These are phyloP conservation scores for Fraxinus cuspidata DNA, from an alignment of 257 asterid species.

Conservation along the genomic window DNA sequence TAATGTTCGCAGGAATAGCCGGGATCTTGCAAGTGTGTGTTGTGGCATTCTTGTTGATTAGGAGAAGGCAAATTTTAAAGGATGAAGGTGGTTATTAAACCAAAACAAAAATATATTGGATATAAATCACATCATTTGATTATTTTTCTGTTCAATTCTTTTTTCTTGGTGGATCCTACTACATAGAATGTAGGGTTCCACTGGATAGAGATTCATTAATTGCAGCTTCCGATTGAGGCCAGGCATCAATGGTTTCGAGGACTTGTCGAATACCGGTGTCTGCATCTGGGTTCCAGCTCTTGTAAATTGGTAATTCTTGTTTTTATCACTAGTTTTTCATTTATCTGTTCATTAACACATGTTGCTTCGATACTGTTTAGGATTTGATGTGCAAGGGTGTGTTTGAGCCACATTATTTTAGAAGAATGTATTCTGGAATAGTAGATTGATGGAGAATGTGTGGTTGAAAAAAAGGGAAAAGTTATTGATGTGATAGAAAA, in stretches of 20 bases:
- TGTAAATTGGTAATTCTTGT: slow-evolving; percentile 77
- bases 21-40: slow-evolving; percentile 43
- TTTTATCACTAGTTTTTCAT: slow-evolving; percentile 21
- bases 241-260: slow-evolving; percentile 30
- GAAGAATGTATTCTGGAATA: no score
- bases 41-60: slow-evolving; percentile 39
- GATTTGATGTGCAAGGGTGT: no score
- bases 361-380: no score
- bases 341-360: background rate
- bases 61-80: slow-evolving; percentile 38
- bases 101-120: background rate
- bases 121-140: background rate
- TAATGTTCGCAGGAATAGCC: slow-evolving; percentile 45
- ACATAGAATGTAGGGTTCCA: background rate
- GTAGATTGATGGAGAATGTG: no score
- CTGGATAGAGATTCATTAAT: slow-evolving; percentile 28
- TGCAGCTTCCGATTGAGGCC: slow-evolving; percentile 22
- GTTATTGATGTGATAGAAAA: no score
- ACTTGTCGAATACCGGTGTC: slow-evolving; percentile 31
- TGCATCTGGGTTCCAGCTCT: slow-evolving; percentile 42
- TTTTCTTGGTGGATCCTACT: slow-evolving; percentile 21
- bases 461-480: no score
- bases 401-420: no score
- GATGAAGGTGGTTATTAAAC: slow-evolving; percentile 11
- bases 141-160: slow-evolving; percentile 14